Base-by-base conservation (phyloP, 208 protist genomes). In the Porcisia hertigi region DNA sequence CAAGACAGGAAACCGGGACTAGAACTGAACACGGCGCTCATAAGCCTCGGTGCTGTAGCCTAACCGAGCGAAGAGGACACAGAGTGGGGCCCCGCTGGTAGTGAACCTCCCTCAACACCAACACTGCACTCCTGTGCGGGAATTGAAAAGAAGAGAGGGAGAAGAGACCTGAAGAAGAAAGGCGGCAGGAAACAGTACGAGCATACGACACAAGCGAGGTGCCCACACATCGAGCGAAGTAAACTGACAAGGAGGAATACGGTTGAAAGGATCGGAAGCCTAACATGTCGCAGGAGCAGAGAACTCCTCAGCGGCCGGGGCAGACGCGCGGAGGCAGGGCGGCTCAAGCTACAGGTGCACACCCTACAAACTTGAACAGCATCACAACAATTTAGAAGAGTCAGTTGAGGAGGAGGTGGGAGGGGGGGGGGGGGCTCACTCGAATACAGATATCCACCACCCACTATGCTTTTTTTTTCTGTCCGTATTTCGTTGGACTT, bases 401-500 rank as follows among this genome's bases (percentile, higher is more conserved):
- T 20, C 6, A 23, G 30, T 45, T 18, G 7, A 39, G 30, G 18
- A 30, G 30, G 30, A 30, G 36, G n/a, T n/a, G n/a, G n/a, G n/a
- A n/a, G n/a, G n/a, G n/a, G n/a, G n/a, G n/a, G n/a, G 8, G 7
- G 36, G 43, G 6, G 3, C 14, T 11, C 34, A n/a, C 16, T 43
- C 45, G n/a, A 20, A 66, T 45, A n/a, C 30, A 36, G 34, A 65
- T 43, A 14, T 4, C 43, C 12, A 7, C 6, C 0, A 30, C 30
- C 30, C 60, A n/a, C 58, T 36, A 49, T 72, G 9, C 25, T 60
- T 59, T 62, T 63, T 74, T 5, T 74, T 74, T 3, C n/a, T 47
- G 6, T 62, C 43, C 18, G 64, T 9, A n/a, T 64, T 36, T 39
- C 12, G 59, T 6, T 30, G 30, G 30, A 30, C 39, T 54, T 36